Conservation (phyloP, 441 rosid species). For the Bruguiera hainesii region DNA sequence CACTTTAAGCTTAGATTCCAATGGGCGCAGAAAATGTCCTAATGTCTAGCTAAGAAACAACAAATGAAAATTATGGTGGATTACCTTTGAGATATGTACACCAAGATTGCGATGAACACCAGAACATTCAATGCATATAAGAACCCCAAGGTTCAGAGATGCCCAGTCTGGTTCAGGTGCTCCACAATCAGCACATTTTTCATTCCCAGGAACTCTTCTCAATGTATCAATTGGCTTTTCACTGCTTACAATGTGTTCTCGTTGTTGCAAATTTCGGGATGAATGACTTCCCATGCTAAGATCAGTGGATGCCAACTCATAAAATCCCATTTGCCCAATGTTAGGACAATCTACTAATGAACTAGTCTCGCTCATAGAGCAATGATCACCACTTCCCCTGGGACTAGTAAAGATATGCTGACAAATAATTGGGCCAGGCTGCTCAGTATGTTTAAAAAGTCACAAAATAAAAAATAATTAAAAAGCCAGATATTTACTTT, state of each 20-base stretch:
- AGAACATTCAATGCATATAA: conserved; percentile 94
- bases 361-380: conserved; percentile 58
- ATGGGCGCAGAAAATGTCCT: background rate
- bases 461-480: background rate
- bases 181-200: conserved; percentile 95
- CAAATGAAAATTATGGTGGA: background rate
- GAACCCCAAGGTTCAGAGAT: conserved; percentile 90
- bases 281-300: conserved; percentile 42
- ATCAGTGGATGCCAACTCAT: conserved; percentile 44
- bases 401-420: conserved; percentile 55
- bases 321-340: conserved; percentile 47
- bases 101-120: conserved; percentile 99
- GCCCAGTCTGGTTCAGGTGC: conserved; percentile 99
- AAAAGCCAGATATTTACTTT: conserved; percentile 38
- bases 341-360: conserved; percentile 59
- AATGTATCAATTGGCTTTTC: conserved; percentile 79
- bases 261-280: conserved; percentile 58
- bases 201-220: conserved; percentile 79
- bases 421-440: conserved; percentile 20
- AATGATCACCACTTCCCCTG: conserved; percentile 51
- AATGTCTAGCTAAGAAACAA: background rate
- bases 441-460: conserved; percentile 14
- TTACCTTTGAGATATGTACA: conserved; percentile 95
- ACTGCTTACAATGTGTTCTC: conserved; percentile 37
- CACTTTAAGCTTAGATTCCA: too few relatives aligned